Evolutionary conservation across 257 asterid species (phyloP).

Genomic region (Nicotiana noctiflora): DNA sequence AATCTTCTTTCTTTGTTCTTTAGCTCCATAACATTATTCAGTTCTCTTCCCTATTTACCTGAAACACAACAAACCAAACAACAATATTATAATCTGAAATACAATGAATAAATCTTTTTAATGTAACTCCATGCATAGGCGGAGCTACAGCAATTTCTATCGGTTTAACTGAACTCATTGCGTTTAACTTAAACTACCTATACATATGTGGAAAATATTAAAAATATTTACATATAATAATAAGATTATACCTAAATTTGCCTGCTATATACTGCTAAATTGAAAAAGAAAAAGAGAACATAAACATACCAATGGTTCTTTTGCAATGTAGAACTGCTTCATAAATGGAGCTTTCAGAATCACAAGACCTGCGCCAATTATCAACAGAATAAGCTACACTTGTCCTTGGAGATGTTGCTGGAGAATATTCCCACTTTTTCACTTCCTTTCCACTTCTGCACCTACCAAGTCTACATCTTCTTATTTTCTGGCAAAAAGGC

Average conservation of each 20-base stretch:
- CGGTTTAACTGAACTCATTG: not conserved
- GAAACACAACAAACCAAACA: not conserved
- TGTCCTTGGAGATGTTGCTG: constrained; percentile 58
- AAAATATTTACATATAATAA: not conserved
- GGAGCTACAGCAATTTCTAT: not conserved
- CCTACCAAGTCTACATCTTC: constrained; percentile 13
- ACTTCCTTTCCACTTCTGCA: constrained; percentile 24
- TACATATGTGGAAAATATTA: not conserved
- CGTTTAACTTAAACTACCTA: not conserved
- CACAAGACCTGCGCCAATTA: constrained; percentile 71
- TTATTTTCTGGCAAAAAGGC: constrained; percentile 35
- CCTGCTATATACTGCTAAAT: not conserved
- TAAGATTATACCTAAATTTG: not conserved
- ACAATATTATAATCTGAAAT: not conserved
- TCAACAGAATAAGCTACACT: constrained; percentile 54
- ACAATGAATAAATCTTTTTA: not conserved
- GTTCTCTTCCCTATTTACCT: constrained; percentile 9
- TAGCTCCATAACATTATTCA: not conserved
- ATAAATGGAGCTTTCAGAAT: constrained; percentile 79
- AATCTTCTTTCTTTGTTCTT: constrained; percentile 2
- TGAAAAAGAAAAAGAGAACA: not conserved
- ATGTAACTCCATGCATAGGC: not conserved
- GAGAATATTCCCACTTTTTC: constrained; percentile 26
- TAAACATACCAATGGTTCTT: constrained; percentile 45
- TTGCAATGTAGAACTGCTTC: constrained; percentile 95